phyloP scores from a whole-genome alignment of 1,139 yeast species.

The Saccharomyces hybrid region DNA sequence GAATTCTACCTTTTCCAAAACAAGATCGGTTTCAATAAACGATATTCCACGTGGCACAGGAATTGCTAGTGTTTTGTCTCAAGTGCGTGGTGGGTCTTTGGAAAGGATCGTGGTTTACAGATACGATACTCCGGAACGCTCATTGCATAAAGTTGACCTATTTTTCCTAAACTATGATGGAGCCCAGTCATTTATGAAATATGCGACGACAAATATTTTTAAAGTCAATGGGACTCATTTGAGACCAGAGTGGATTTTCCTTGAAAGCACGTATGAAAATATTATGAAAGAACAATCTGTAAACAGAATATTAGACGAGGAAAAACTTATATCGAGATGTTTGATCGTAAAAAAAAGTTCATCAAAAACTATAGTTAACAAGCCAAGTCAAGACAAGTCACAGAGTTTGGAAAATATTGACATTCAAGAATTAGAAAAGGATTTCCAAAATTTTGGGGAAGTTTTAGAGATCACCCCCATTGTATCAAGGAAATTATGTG shows the following conservation, averaged over 20 bases:
- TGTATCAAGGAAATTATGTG: constrained; percentile 55
- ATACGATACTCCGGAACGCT: constrained; percentile 7
- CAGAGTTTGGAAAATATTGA: constrained; percentile 35
- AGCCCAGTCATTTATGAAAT: constrained; percentile 50
- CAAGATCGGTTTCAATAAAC: constrained; percentile 31
- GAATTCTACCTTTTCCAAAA: neutral
- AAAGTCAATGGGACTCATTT: constrained; percentile 52
- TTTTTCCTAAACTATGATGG: constrained; percentile 47
- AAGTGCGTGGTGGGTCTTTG: constrained; percentile 68
- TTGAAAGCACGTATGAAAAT: neutral
- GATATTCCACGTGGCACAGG: constrained; percentile 40
- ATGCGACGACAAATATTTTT: constrained; percentile 50
- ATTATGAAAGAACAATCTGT: neutral
- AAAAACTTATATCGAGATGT: constrained; percentile 36
- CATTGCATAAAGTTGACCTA: constrained; percentile 37
- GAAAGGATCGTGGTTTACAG: constrained; percentile 40
- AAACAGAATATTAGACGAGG: constrained; percentile 3
- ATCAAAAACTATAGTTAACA: constrained; percentile 8
- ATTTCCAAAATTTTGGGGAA: constrained; percentile 52
- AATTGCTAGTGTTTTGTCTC: constrained; percentile 45
- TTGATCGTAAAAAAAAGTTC: constrained; percentile 34
- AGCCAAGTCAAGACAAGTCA: constrained; percentile 19
- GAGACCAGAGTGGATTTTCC: constrained; percentile 34
- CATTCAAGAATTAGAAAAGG: constrained; percentile 37
- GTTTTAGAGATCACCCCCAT: constrained; percentile 60